phyloP scores from a whole-genome alignment of 768 basidiomycete genomes.

The Fomitopsis serialis region DNA sequence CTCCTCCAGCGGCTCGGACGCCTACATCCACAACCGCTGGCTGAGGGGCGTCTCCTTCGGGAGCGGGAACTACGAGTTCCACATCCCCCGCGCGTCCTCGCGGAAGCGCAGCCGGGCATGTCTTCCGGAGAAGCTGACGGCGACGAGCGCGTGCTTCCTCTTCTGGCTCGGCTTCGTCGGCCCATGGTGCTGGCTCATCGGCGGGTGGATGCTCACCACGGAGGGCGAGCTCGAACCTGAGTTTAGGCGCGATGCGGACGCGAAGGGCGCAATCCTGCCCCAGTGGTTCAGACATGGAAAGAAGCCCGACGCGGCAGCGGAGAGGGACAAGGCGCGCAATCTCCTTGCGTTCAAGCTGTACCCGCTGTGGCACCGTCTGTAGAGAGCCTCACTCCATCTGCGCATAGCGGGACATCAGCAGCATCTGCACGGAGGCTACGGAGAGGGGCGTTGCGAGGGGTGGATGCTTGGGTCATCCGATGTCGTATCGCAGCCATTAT shows the following conservation, averaged over 20 bases:
- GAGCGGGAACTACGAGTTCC: conserved; percentile 7
- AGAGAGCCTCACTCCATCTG: conserved; percentile 22
- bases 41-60: conserved; percentile 21
- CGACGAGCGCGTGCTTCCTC: conserved; percentile 35
- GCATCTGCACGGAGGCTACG: conserved; percentile 13
- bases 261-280: conserved; percentile 13
- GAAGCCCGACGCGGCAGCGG: conserved; percentile 31
- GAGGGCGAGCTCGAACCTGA: conserved; percentile 33
- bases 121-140: neutral
- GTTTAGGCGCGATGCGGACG: conserved; percentile 23
- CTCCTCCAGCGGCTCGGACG: conserved; percentile 12
- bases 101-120: neutral
- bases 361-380: conserved; percentile 54
- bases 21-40: conserved; percentile 25
- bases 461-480: conserved; percentile 35
- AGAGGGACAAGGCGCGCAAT: conserved; percentile 32
- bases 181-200: conserved; percentile 72
- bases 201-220: conserved; percentile 62
- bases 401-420: conserved; percentile 4
- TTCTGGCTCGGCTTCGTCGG: conserved; percentile 74
- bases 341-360: conserved; percentile 44
- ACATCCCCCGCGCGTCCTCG: conserved; percentile 3
- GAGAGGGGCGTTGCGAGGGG: conserved; percentile 8
- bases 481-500: conserved; percentile 57
- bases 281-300: conserved; percentile 36